Evolutionary conservation across 2,329 filamentous ascomycete species (phyloP).

Genomic region (Emmonsiellopsis sp.): DNA sequence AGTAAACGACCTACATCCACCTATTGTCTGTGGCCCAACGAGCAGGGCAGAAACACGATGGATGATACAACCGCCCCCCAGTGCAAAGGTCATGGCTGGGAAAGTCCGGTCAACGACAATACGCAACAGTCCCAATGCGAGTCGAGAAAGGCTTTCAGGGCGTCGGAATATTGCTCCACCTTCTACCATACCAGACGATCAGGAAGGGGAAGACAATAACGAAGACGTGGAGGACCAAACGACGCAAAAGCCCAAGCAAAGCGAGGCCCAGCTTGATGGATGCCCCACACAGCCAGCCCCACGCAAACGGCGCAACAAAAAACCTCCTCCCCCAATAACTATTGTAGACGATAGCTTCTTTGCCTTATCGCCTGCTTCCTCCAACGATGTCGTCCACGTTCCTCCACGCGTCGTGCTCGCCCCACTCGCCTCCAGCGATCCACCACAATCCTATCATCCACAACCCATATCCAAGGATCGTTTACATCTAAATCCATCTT

Average conservation of each 20-base stretch:
- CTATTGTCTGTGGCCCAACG: conserved; percentile 66
- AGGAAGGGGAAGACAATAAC: too few relatives aligned
- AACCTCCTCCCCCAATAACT: neutral
- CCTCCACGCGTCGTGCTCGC: neutral
- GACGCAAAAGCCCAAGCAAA: neutral
- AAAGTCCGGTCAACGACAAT: conserved; percentile 45
- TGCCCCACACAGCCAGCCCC: neutral
- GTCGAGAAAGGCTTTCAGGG: neutral
- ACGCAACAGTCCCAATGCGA: conserved; percentile 12
- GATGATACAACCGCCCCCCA: conserved; percentile 92
- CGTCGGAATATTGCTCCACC: neutral
- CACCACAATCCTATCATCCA: neutral
- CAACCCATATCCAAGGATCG: neutral
- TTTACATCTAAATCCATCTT: conserved; percentile 2
- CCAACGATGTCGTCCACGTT: neutral
- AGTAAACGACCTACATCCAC: conserved; percentile 78
- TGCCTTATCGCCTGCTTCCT: neutral
- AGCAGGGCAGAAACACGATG: conserved; percentile 66
- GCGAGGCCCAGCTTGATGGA: neutral
- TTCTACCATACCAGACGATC: too few relatives aligned
- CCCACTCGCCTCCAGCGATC: neutral
- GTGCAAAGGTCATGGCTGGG: conserved; percentile 82
- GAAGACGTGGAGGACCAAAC: conserved; percentile 5
- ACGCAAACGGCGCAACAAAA: neutral
- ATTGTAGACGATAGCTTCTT: neutral